Evolutionary conservation across 2,329 filamentous ascomycete species (phyloP).

Genomic region (Juglanconis sp.): DNA sequence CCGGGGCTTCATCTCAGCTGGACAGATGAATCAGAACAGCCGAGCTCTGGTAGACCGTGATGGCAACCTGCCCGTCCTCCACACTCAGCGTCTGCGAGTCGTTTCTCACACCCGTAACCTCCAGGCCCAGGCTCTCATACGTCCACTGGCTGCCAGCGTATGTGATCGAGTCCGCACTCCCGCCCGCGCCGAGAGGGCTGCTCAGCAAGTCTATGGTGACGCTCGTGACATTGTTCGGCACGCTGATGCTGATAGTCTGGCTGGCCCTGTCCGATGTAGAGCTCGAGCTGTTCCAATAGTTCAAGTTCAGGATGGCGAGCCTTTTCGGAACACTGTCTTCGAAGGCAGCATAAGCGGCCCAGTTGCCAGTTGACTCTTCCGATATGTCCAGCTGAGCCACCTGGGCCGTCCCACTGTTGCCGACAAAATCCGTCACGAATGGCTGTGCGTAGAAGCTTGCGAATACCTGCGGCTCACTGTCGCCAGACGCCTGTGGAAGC

Average conservation of each 20-base stretch:
- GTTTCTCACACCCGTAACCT: conserved; percentile 30
- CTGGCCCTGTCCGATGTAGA: conserved; percentile 23
- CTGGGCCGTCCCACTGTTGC: conserved; percentile 27
- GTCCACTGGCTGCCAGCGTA: conserved; percentile 38
- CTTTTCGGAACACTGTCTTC: conserved; percentile 26
- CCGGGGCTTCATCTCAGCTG: neutral
- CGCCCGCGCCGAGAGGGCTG: conserved; percentile 33
- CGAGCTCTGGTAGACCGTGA: conserved; percentile 28
- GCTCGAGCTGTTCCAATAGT: conserved; percentile 35
- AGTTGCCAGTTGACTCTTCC: conserved; percentile 22
- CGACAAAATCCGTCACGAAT: conserved; percentile 34
- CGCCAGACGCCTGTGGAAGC: conserved; percentile 29
- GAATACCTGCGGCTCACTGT: conserved; percentile 30
- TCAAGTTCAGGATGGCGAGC: conserved; percentile 30
- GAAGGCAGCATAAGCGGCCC: conserved; percentile 30
- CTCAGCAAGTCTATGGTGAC: conserved; percentile 29
- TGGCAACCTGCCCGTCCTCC: conserved; percentile 22
- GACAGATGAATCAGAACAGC: conserved; percentile 24
- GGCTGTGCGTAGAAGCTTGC: conserved; percentile 36
- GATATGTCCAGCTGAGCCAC: conserved; percentile 23
- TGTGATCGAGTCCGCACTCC: conserved; percentile 30
- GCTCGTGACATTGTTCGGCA: conserved; percentile 20
- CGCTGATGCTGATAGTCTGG: conserved; percentile 22
- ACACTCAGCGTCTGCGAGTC: conserved; percentile 28
- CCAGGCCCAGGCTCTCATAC: conserved; percentile 29